phyloP scores from a whole-genome alignment of 2,329 filamentous ascomycete species.

The Penicillium aurantiogriseum region DNA sequence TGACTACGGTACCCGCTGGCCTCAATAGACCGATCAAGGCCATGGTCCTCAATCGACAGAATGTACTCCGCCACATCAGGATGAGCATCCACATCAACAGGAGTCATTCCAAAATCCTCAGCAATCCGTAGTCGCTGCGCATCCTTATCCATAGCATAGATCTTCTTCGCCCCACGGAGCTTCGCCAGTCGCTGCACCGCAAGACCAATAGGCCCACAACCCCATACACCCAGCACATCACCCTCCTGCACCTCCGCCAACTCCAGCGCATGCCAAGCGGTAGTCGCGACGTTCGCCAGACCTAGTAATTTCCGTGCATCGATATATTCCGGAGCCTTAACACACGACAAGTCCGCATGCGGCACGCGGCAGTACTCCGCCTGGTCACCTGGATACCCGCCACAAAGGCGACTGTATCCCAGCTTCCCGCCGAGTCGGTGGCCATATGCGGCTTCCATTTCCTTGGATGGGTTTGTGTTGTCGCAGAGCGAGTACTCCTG shows the following conservation, averaged over 20 bases:
- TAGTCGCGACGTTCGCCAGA: slow-evolving; percentile 32
- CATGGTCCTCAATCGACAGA: slow-evolving; percentile 30
- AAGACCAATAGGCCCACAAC: slow-evolving; percentile 33
- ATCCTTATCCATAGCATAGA: slow-evolving; percentile 38
- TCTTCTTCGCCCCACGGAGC: slow-evolving; percentile 31
- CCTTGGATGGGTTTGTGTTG: slow-evolving; percentile 29
- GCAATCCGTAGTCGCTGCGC: slow-evolving; percentile 29
- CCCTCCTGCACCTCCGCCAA: slow-evolving; percentile 32
- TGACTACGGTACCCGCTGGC: slow-evolving; percentile 31
- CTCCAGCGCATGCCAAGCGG: slow-evolving; percentile 37
- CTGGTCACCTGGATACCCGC: slow-evolving; percentile 38
- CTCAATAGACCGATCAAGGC: slow-evolving; percentile 32
- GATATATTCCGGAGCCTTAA: slow-evolving; percentile 28
- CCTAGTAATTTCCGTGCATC: slow-evolving; percentile 32
- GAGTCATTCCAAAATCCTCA: slow-evolving; percentile 29
- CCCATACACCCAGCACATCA: slow-evolving; percentile 35
- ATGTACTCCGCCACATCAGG: slow-evolving; percentile 31
- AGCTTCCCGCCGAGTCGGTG: slow-evolving; percentile 33
- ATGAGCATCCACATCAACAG: slow-evolving; percentile 26
- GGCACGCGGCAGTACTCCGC: slow-evolving; percentile 39
- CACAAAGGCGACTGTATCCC: slow-evolving; percentile 33
- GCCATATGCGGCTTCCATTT: slow-evolving; percentile 30
- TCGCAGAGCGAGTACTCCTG: slow-evolving; percentile 35
- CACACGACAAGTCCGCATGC: slow-evolving; percentile 33
- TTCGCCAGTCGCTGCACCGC: slow-evolving; percentile 30